Base-by-base conservation (phyloP, 371 early-diverging fungal genomes). In the Mucor circinelloides region DNA sequence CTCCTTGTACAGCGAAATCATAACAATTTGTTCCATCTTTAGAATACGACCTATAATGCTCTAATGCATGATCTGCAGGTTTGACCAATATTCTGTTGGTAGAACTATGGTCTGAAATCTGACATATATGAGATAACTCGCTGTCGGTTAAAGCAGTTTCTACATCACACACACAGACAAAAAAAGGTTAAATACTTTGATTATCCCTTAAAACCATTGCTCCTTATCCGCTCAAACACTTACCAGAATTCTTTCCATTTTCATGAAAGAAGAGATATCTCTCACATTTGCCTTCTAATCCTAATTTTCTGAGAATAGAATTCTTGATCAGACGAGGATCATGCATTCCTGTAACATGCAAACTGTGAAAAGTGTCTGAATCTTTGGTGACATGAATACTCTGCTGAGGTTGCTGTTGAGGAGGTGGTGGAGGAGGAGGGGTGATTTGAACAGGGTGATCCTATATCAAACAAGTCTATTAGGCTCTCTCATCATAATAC, bases 261-360 rank as follows among this genome's bases (percentile, higher is more conserved):
- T 81, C 81, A 71, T 81, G 83, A 40, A 69, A 83, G 54, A 77
- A 83, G 9, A 70, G 60, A 56, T 75, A 80, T 61, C 64, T 59
- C 19, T 73, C 71, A 63, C 60, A 66, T 48, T 58, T 68, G 28
- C 67, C 78, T 46, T 76, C 73, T 9, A 82, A 34, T 12, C 81
- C 74, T 57, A 80, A 42, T 46, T 80, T 83, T 60, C 76, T 74
- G 28, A 80, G 46, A 31, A 83, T 83, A 34, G 71, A 68, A 44
- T 65, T 62, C 42, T 81, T 83, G 55, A 83, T 72, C 19, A 66
- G 54, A 15, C 62, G 63, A 27, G 81, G 63, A 71, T 83, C 81
- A 50, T 62, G 56, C 54, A 80, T 75, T 28, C 79, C 79, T 1
- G 81, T 80, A 13, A 83, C 81, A n/a, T 75, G 77, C 27, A 83